Percentiles rank a stretch among this genome's conserved stretches.
These are phyloP conservation scores for Teunomyces aglyptinius DNA, from an alignment of 805 yeast species.

Conservation along the genomic window DNA sequence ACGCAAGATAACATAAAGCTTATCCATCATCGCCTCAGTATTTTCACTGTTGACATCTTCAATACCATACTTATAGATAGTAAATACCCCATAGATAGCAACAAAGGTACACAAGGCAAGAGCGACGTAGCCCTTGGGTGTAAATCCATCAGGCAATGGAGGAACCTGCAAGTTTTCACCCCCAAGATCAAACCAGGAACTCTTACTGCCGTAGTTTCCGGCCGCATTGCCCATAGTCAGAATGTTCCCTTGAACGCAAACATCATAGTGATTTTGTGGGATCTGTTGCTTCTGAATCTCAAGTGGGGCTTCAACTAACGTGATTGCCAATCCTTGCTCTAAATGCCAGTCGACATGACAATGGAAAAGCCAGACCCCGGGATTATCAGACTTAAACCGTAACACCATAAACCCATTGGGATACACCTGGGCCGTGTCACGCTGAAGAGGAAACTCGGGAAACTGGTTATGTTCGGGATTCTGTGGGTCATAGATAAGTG, in stretches of 20 bases:
- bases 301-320: constrained; percentile 68
- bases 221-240: constrained; percentile 69
- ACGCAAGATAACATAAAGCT: constrained; percentile 29
- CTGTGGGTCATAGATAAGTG: constrained; percentile 48
- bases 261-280: constrained; percentile 47
- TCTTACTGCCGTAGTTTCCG: constrained; percentile 42
- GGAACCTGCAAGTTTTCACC: constrained; percentile 61
- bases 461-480: constrained; percentile 36
- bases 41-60: constrained; percentile 57
- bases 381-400: constrained; percentile 79
- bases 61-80: constrained; percentile 64
- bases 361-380: constrained; percentile 94
- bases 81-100: constrained; percentile 59
- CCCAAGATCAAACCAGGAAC: constrained; percentile 52
- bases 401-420: constrained; percentile 67
- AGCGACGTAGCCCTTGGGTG: constrained; percentile 67
- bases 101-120: constrained; percentile 49
- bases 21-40: constrained; percentile 39
- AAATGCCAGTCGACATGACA: constrained; percentile 89
- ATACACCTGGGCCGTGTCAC: constrained; percentile 72
- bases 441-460: constrained; percentile 58
- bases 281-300: constrained; percentile 40
- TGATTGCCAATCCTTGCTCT: constrained; percentile 75
- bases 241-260: constrained; percentile 48
- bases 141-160: constrained; percentile 71